Percentiles rank a stretch among this genome's conserved stretches.
These are phyloP conservation scores for Rhodotorula sp. DNA, from an alignment of 1,284 basidiomycete genomes.

Conservation along the genomic window DNA sequence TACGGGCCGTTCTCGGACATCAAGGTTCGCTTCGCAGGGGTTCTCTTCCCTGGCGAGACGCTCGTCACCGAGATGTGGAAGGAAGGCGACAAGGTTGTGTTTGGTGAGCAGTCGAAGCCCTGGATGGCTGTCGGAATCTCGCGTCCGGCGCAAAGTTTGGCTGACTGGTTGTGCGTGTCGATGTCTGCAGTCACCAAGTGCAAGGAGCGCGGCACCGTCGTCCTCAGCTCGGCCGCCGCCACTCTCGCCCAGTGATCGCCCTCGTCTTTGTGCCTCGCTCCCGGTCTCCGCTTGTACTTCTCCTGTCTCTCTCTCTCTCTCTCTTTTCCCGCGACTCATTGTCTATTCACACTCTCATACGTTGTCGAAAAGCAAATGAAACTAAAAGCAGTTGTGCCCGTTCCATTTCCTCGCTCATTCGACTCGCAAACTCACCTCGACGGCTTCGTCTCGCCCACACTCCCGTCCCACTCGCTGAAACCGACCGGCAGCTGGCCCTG, in stretches of 20 bases:
- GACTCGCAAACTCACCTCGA: too few species aligned
- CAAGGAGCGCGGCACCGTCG: conserved; percentile 69
- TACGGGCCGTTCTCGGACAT: conserved; percentile 88
- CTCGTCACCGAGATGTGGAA: conserved; percentile 97
- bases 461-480: background rate
- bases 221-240: conserved; percentile 70
- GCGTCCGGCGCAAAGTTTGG: background rate
- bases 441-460: too few species aligned
- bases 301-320: background rate
- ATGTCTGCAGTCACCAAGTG: conserved; percentile 55
- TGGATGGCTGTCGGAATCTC: background rate
- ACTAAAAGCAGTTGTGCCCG: background rate
- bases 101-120: conserved; percentile 62
- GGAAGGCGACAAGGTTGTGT: conserved; percentile 86
- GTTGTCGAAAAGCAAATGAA: background rate
- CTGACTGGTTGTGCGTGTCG: too few species aligned
- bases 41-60: conserved; percentile 93
- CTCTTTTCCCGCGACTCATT: too few species aligned
- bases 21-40: conserved; percentile 90
- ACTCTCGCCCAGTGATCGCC: conserved; percentile 55
- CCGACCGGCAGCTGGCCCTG: background rate
- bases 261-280: background rate
- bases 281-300: background rate
- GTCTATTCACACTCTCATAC: too few species aligned
- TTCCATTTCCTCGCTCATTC: too few species aligned